These are phyloP conservation scores for Dissophora ornata DNA, from an alignment of 192 early-diverging fungal species.

Conservation along the genomic window DNA sequence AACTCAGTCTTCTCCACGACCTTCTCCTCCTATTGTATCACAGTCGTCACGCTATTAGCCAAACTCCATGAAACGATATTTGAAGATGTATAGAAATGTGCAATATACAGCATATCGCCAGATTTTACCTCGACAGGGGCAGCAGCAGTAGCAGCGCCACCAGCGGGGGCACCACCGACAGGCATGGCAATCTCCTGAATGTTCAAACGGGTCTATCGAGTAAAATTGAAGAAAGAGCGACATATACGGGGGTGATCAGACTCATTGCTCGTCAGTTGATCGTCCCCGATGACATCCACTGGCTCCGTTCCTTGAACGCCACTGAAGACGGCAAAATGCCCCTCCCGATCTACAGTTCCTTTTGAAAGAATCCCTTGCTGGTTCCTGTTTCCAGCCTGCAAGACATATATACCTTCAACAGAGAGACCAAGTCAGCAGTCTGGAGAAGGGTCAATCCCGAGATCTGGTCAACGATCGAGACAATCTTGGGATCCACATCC, in stretches of 20 bases:
- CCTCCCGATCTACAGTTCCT: no score
- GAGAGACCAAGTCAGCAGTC: slow-evolving; percentile 89
- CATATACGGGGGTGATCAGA: no score
- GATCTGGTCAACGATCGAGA: slow-evolving; percentile 90
- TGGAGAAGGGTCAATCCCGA: slow-evolving; percentile 91
- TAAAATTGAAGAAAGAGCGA: not conserved
- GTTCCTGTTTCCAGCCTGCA: not conserved
- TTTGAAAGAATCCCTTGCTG: no score
- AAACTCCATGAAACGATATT: no score
- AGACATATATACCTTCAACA: slow-evolving; percentile 79
- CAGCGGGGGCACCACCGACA: slow-evolving; percentile 72
- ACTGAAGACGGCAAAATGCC: no score
- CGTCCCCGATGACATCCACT: no score
- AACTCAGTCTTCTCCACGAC: slow-evolving; percentile 93
- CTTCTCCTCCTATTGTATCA: slow-evolving; percentile 92
- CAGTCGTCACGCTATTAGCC: no score
- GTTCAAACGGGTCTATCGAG: slow-evolving; percentile 80
- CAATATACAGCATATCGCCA: no score
- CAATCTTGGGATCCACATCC: slow-evolving; percentile 74
- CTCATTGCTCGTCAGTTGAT: slow-evolving; percentile 23
- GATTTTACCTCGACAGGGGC: slow-evolving; percentile 72
- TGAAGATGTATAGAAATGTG: no score
- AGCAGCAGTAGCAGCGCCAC: slow-evolving; percentile 73
- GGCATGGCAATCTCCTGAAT: slow-evolving; percentile 93
- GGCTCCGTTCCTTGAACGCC: no score